Evolutionary conservation across 106 monocot genomes (phyloP).

Genomic region (Allium sativum): DNA sequence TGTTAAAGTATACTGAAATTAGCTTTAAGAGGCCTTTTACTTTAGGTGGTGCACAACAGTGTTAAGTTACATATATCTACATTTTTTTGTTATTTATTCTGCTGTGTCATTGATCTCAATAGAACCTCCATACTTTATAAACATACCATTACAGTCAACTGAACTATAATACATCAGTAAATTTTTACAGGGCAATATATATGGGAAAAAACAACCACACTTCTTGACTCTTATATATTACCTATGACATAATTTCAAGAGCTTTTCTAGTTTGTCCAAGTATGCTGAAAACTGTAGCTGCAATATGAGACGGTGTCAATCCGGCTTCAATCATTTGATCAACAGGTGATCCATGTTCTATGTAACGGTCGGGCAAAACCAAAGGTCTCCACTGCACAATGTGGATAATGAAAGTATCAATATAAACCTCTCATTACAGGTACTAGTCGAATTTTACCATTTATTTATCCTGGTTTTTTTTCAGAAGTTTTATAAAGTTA

Average conservation of each 20-base stretch:
- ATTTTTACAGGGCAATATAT: background rate
- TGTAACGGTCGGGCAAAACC: conserved; percentile 88
- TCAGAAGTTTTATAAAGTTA: conserved; percentile 5
- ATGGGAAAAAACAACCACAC: background rate
- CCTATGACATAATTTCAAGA: conserved; percentile 68
- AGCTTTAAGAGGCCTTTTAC: too few relatives aligned
- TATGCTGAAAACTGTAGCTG: conserved; percentile 84
- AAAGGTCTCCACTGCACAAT: conserved; percentile 82
- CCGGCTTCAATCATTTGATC: conserved; percentile 83
- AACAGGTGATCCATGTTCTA: conserved; percentile 77
- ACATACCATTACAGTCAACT: background rate
- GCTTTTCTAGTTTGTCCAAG: conserved; percentile 82
- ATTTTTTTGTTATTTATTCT: too few relatives aligned
- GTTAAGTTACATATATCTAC: too few relatives aligned
- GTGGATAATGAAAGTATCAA: too few relatives aligned
- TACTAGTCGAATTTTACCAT: too few relatives aligned
- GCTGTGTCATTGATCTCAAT: too few relatives aligned
- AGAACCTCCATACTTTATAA: background rate
- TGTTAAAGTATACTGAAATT: too few relatives aligned
- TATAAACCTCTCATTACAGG: too few relatives aligned
- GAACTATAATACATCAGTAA: conserved; percentile 2
- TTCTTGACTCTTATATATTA: background rate
- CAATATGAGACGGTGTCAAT: conserved; percentile 72
- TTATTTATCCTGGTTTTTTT: background rate
- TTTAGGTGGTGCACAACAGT: too few relatives aligned